Conservation (phyloP, 169 alveolate genomes). For the Cryptosporidium canis region DNA sequence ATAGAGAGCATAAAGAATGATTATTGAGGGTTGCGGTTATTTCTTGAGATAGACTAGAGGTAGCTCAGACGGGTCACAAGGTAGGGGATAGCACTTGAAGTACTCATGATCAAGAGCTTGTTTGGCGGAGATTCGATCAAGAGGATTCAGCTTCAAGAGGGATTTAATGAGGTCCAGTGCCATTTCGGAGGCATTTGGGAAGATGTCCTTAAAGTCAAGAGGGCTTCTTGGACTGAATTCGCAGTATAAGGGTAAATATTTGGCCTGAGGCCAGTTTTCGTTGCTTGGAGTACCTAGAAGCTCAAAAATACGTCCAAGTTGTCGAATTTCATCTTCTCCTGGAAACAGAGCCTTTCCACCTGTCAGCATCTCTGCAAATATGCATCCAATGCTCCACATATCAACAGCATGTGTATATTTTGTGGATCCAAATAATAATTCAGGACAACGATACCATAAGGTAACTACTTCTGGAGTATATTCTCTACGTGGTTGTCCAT, state of each 20-base stretch:
- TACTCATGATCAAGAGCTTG: slow-evolving; percentile 85
- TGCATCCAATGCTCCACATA: slow-evolving; percentile 94
- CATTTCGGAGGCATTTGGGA: slow-evolving; percentile 58
- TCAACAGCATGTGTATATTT: slow-evolving; percentile 91
- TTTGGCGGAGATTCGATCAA: slow-evolving; percentile 84
- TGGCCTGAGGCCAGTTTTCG: slow-evolving; percentile 64
- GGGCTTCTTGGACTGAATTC: slow-evolving; percentile 68
- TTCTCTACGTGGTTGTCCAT: slow-evolving; percentile 86
- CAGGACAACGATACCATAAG: slow-evolving; percentile 96
- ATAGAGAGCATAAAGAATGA: slow-evolving; percentile 27
- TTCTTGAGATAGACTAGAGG: slow-evolving; percentile 20
- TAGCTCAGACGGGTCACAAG: slow-evolving; percentile 65
- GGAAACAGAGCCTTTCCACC: slow-evolving; percentile 89
- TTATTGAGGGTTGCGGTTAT: neutral
- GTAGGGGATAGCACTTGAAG: slow-evolving; percentile 74
- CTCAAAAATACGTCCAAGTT: slow-evolving; percentile 84
- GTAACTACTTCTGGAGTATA: slow-evolving; percentile 89
- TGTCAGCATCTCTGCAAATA: slow-evolving; percentile 89
- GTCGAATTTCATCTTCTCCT: slow-evolving; percentile 87
- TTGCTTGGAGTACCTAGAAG: slow-evolving; percentile 86
- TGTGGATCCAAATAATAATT: slow-evolving; percentile 90
- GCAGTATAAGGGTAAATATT: slow-evolving; percentile 41
- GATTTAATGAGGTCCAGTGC: slow-evolving; percentile 76
- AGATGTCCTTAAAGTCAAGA: slow-evolving; percentile 8
- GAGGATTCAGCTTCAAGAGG: slow-evolving; percentile 79